phyloP scores from a whole-genome alignment of 331 rosid genomes.

The Pyracantha coccinea region DNA sequence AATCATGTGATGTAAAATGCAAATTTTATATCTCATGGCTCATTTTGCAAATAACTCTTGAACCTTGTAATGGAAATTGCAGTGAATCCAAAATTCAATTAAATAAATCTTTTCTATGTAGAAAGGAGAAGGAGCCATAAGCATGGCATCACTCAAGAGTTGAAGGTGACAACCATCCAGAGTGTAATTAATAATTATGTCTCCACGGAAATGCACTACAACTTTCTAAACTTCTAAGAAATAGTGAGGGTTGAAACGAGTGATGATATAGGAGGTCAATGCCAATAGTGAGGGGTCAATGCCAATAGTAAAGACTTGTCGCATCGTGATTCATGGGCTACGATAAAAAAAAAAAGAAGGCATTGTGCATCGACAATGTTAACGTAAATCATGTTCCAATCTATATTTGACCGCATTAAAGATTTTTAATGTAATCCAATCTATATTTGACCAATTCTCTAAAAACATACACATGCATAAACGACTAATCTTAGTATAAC shows the following conservation, averaged over 20 bases:
- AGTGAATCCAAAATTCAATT: not conserved
- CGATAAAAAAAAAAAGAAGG: too few relatives aligned
- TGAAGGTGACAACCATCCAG: not conserved
- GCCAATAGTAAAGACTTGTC: not conserved
- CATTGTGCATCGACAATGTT: too few relatives aligned
- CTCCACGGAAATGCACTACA: not conserved
- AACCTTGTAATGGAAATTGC: too few relatives aligned
- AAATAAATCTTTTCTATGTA: not conserved
- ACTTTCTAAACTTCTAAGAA: not conserved
- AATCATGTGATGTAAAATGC: accelerated
- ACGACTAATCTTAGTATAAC: too few relatives aligned
- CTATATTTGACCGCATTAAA: too few relatives aligned
- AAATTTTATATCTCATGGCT: too few relatives aligned
- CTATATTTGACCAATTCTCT: not conserved
- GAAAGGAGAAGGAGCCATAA: not conserved
- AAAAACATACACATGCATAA: not conserved
- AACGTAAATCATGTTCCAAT: not conserved
- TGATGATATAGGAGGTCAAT: not conserved
- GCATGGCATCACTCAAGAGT: not conserved
- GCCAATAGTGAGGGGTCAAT: not conserved
- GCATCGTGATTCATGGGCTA: too few relatives aligned
- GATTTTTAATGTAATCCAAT: too few relatives aligned
- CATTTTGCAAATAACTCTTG: too few relatives aligned
- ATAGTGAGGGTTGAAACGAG: not conserved
- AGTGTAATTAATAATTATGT: not conserved